Conservation (phyloP, 202 grass and related monocot species). For the Digitaria exilis region DNA sequence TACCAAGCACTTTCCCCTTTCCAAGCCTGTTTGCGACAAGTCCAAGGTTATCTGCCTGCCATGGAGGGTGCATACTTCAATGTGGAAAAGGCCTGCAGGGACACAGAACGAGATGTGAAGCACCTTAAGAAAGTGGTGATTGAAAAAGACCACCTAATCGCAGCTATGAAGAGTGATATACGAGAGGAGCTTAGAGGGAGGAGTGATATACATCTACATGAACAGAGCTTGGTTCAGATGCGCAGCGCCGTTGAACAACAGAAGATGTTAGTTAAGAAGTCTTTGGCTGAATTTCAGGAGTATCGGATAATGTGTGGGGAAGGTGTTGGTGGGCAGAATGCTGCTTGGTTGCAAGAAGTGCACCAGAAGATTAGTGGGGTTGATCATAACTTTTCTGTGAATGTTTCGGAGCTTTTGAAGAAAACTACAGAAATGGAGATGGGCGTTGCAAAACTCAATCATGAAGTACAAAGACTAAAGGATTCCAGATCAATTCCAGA, state of each 20-base stretch:
- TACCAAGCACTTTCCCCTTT: background rate
- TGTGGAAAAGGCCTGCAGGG: background rate
- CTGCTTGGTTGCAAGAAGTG: background rate
- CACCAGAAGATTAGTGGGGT: background rate
- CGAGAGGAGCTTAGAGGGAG: constrained; percentile 1
- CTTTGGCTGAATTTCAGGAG: constrained; percentile 15
- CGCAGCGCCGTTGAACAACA: background rate
- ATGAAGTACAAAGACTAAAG: constrained; percentile 42
- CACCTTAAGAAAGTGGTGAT: constrained; percentile 2
- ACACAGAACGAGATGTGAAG: constrained; percentile 5
- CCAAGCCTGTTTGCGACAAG: background rate
- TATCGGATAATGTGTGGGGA: background rate
- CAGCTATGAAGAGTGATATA: background rate
- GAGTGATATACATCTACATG: background rate
- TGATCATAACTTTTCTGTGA: background rate
- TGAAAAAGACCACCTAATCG: constrained; percentile 32
- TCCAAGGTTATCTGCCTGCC: background rate
- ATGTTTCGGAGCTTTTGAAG: background rate
- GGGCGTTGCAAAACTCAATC: background rate
- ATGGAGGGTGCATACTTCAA: constrained; percentile 1
- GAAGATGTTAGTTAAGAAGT: background rate
- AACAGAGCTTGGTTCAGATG: constrained; percentile 22
- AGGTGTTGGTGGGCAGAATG: background rate
- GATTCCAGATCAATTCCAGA: constrained; percentile 29
- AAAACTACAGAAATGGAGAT: background rate